These are phyloP conservation scores for Sarocladium strictum DNA, from an alignment of 2,329 filamentous ascomycete species.

Conservation along the genomic window DNA sequence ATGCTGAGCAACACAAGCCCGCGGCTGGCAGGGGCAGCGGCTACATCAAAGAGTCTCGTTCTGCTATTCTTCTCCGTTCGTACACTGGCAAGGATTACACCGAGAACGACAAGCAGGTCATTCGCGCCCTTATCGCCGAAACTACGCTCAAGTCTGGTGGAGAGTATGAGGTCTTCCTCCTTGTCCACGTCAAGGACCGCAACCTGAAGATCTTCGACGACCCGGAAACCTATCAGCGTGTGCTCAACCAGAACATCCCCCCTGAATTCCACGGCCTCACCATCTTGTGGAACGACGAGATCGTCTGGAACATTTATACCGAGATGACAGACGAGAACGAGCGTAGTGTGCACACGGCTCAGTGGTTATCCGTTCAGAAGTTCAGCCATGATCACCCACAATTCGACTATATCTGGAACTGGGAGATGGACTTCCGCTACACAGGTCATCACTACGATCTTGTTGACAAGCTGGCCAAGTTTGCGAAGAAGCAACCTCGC, in stretches of 20 bases:
- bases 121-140: slow-evolving; percentile 75
- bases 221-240: slow-evolving; percentile 49
- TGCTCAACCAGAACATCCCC: slow-evolving; percentile 59
- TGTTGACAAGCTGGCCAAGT: slow-evolving; percentile 57
- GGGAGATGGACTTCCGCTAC: slow-evolving; percentile 77
- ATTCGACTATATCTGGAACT: slow-evolving; percentile 81
- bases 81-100: slow-evolving; percentile 72
- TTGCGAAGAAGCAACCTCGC: slow-evolving; percentile 62
- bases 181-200: slow-evolving; percentile 70
- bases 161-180: slow-evolving; percentile 73
- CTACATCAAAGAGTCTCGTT: slow-evolving; percentile 43
- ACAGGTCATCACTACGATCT: slow-evolving; percentile 80
- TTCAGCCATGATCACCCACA: slow-evolving; percentile 71
- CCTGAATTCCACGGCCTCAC: slow-evolving; percentile 65
- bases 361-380: slow-evolving; percentile 70
- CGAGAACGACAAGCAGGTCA: slow-evolving; percentile 70
- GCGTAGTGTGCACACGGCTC: slow-evolving; percentile 50
- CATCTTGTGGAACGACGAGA: slow-evolving; percentile 66
- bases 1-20: background rate
- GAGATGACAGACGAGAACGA: slow-evolving; percentile 58
- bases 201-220: slow-evolving; percentile 53
- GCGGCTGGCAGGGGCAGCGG: slow-evolving; percentile 10
- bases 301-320: slow-evolving; percentile 73
- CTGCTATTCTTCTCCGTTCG: slow-evolving; percentile 69
- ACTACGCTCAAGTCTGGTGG: slow-evolving; percentile 69